Base-by-base conservation (phyloP, 305 asterid species). In the Coffea humblotiana region DNA sequence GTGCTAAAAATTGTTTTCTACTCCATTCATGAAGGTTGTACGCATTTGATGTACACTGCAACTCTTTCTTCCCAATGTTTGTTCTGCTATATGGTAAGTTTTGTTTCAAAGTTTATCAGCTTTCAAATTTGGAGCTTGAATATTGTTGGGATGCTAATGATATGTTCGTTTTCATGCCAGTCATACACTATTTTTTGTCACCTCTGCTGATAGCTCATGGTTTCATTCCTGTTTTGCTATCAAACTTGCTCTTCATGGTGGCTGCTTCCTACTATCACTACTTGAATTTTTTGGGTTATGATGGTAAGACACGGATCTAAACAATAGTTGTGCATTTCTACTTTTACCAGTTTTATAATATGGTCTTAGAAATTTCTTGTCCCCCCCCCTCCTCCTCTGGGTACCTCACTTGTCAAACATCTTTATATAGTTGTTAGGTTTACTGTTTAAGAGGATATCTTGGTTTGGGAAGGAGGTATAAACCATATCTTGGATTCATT, bases 11-110 rank as follows among this genome's bases (percentile, higher is more conserved):
- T 77, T 78, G 79, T 79, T 79, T 78, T 58, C 74, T 77, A 52
- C 78, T 76, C 71, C 66, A 75, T 78, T 85, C 82, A 51, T 93
- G 91, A 84, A 96, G 99, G 99, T 89, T 96, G 90, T 96, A 94
- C 69, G 92, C 99, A 72, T 96, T 96, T 90, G 99, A 96, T 87
- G 98, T 96, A 71, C 99, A 96, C 89, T 94, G 98, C 97, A 96
- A 92, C 92, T 96, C 98, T 85, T 94, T 94, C 93, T 94, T 96
- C 89, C 98, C 99, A 52, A 73, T 94, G 92, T 92, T 91, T 78
- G 89, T 91, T 79, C 87, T 96, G 86, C 95, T 96, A 67, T 90
- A 96, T 74, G 98, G 97, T 96, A 83, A 81, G 94, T 74, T 37
- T 56, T n/a, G 73, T 51, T 45, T 74, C 68, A 54, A 64, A 56